Evolutionary conservation across 2,329 filamentous ascomycete genomes (phyloP), one percentile per base, ranked within the genome.

Genomic region (Stagonosporopsis vannaccii): DNA sequence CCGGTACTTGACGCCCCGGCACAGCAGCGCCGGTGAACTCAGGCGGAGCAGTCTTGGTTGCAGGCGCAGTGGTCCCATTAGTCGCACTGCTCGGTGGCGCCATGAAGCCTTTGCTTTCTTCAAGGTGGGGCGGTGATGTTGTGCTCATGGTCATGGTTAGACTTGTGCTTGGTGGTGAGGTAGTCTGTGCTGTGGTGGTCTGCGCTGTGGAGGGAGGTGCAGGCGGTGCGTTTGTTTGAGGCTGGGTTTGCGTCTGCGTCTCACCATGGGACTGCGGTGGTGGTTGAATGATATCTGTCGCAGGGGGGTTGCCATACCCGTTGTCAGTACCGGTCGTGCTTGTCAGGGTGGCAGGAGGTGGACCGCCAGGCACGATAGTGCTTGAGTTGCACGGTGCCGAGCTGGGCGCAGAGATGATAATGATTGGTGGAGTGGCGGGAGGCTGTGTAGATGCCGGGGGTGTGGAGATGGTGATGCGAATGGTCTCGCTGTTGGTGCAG

Each of bases 401-500:
- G 0, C 26, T 30, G 3, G 50, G 32, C 6, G 33, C 45, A 6
- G 46, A 33, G 23, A 54, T 54, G n/a, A 54, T 32, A 23, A 48
- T 30, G 1, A 54, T 43, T 1, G 22, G 44, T 2, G 44, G 51
- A 4, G 20, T 8, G 5, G 35, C 20, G 2, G 43, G 37, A 11
- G 28, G 12, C n/a, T 28, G 17, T 19, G 50, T 22, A 6, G n/a
- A 30, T 3, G 26, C 32, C 4, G 51, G 25, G 8, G 45, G n/a
- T 4, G 37, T 55, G n/a, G 51, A 56, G 36, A 56, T 40, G 9
- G 52, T 56, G 41, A 56, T 42, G 35, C 52, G 52, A 11, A 56
- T 13, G 0, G 52, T 56, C 13, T 39, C 15, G 2, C 33, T 30
- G 26, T 9, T 51, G 6, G 28, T 36, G 22, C 52, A 56, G 3